A percentile compares a stretch with the other conserved stretches of the same genome.
Conservation (phyloP, 805 yeast species). For the Yarrowia divulgata region DNA sequence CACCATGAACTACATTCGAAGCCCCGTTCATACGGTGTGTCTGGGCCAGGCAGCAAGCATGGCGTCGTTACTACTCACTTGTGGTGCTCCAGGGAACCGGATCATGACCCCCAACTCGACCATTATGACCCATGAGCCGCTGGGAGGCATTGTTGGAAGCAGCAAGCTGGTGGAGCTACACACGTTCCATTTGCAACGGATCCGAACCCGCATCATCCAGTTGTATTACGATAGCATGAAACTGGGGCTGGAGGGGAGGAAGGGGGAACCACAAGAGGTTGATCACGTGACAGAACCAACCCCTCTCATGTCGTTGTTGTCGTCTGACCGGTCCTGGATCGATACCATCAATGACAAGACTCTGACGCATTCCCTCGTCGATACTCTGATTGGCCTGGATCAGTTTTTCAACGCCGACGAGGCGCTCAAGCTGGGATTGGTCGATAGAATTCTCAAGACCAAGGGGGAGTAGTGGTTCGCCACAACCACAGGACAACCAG, state of each 20-base stretch:
- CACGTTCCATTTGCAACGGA: conserved; percentile 18
- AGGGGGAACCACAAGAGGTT: background rate
- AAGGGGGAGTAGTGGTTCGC: conserved; percentile 2
- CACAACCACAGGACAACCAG: too few relatives aligned
- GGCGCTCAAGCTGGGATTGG: conserved; percentile 23
- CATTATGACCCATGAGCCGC: conserved; percentile 35
- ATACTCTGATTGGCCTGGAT: conserved; percentile 13
- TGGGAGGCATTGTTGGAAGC: conserved; percentile 31
- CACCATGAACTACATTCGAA: conserved; percentile 27
- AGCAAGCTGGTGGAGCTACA: conserved; percentile 34
- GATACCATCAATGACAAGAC: conserved; percentile 1
- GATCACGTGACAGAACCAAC: background rate
- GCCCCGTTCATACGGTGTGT: conserved; percentile 35
- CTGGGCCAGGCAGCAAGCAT: conserved; percentile 33
- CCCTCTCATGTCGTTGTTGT: background rate
- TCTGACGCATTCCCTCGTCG: conserved; percentile 5
- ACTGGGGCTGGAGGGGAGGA: background rate
- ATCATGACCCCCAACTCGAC: conserved; percentile 31
- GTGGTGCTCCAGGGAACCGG: conserved; percentile 27
- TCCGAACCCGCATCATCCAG: conserved; percentile 17
- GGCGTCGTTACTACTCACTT: conserved; percentile 25
- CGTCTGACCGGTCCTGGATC: conserved; percentile 28
- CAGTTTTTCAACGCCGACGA: conserved; percentile 36
- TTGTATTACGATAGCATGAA: conserved; percentile 27
- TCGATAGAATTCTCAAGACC: conserved; percentile 14